Evolutionary conservation across 371 early-diverging fungal genomes (phyloP).

Genomic region (Rhizopus sp.): DNA sequence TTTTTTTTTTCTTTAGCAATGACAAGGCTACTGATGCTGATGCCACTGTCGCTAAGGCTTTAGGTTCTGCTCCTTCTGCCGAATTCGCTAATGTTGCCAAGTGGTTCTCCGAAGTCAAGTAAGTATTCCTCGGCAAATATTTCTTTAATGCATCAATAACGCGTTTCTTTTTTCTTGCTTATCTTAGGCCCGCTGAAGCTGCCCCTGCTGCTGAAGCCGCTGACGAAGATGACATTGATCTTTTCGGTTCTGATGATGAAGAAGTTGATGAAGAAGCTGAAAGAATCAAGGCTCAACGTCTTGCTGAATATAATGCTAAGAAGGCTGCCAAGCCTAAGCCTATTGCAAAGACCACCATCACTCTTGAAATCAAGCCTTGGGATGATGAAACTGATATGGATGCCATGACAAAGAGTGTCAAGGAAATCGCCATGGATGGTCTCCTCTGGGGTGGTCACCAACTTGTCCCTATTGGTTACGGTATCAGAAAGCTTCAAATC

Average conservation of each 20-base stretch:
- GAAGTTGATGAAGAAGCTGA: conserved; percentile 94
- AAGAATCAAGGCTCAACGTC: conserved; percentile 82
- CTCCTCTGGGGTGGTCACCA: conserved; percentile 88
- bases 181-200: conserved; percentile 35
- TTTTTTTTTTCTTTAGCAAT: conserved; percentile 17
- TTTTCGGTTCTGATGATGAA: conserved; percentile 92
- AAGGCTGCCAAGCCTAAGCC: conserved; percentile 93
- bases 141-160: background rate
- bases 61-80: conserved; percentile 46
- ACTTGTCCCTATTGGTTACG: conserved; percentile 85
- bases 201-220: conserved; percentile 66
- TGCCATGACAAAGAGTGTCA: conserved; percentile 75
- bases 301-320: conserved; percentile 91
- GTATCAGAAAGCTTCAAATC: conserved; percentile 92
- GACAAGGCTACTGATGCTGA: conserved; percentile 42
- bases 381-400: conserved; percentile 93
- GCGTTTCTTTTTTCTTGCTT: background rate
- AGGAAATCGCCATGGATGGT: conserved; percentile 83
- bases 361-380: conserved; percentile 97
- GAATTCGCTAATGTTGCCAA: conserved; percentile 42
- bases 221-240: conserved; percentile 94
- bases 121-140: conserved; percentile 15
- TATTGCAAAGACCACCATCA: conserved; percentile 91
- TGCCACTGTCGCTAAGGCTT: conserved; percentile 44
- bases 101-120: conserved; percentile 50